These are phyloP conservation scores for Metarhizium album DNA, from an alignment of 2,329 filamentous ascomycete genomes.

Conservation along the genomic window DNA sequence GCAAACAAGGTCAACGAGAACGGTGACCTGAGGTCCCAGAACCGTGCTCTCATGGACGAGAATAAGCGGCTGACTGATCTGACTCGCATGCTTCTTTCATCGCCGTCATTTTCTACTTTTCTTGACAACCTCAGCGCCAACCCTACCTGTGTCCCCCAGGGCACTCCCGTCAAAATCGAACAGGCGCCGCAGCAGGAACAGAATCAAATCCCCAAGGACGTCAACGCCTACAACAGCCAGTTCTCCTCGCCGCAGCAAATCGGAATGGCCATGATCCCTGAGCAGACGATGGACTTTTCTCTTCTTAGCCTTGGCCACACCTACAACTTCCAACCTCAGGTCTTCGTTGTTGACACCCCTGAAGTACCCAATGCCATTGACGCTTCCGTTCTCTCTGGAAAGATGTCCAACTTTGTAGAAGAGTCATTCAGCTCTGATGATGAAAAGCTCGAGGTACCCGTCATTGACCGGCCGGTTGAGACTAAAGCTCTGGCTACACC, in stretches of 20 bases:
- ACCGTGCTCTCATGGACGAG: slow-evolving; percentile 72
- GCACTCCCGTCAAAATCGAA: slow-evolving; percentile 26
- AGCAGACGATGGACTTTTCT: slow-evolving; percentile 64
- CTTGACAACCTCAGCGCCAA: slow-evolving; percentile 60
- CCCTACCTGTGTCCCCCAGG: slow-evolving; percentile 33
- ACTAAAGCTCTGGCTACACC: slow-evolving; percentile 20
- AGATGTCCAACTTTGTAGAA: slow-evolving; percentile 47
- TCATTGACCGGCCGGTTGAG: slow-evolving; percentile 38
- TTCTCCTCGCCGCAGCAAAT: slow-evolving; percentile 55
- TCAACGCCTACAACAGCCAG: slow-evolving; percentile 48
- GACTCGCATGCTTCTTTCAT: slow-evolving; percentile 71
- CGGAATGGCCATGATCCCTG: slow-evolving; percentile 74
- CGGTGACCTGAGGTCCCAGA: slow-evolving; percentile 68
- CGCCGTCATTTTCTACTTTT: slow-evolving; percentile 72
- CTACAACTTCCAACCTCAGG: slow-evolving; percentile 56
- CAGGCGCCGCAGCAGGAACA: slow-evolving; percentile 28
- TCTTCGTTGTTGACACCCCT: slow-evolving; percentile 66
- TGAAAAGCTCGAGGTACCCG: slow-evolving; percentile 46
- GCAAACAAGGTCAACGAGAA: slow-evolving; percentile 75
- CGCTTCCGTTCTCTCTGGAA: slow-evolving; percentile 56
- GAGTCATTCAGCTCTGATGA: slow-evolving; percentile 32
- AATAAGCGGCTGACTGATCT: slow-evolving; percentile 71
- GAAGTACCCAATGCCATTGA: slow-evolving; percentile 52
- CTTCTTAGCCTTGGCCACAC: slow-evolving; percentile 51
- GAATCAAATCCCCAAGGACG: slow-evolving; percentile 51